A percentile compares a stretch with the other conserved stretches of the same genome.
phyloP scores from a whole-genome alignment of 2,329 filamentous ascomycete genomes.

The Cladophialophora yegresii region DNA sequence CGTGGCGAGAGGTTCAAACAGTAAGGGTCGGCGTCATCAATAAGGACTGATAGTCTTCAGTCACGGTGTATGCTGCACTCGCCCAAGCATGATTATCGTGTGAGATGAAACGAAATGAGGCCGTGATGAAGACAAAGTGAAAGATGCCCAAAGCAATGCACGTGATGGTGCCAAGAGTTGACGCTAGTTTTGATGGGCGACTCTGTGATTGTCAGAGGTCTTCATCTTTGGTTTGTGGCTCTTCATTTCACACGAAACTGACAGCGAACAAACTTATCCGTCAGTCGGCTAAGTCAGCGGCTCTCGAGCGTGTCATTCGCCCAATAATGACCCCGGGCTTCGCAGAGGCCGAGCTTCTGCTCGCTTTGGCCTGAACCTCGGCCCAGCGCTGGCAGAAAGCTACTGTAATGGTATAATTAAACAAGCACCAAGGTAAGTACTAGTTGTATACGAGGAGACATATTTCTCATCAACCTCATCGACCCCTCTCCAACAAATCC shows the following conservation, averaged over 20 bases:
- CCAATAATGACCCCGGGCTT: background rate
- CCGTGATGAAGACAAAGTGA: background rate
- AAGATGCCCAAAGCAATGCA: background rate
- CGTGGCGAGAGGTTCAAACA: background rate
- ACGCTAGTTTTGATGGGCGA: background rate
- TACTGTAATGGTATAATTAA: background rate
- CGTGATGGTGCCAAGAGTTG: background rate
- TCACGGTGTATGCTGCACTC: background rate
- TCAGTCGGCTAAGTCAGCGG: background rate
- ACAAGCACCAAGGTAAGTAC: conserved; percentile 2
- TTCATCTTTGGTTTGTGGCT: background rate
- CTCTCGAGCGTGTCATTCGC: background rate
- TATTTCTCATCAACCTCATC: background rate
- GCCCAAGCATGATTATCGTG: no score
- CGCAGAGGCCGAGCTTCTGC: background rate
- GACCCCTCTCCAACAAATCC: background rate
- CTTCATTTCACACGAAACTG: background rate
- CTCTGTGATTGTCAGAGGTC: background rate
- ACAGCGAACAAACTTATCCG: background rate
- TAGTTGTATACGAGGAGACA: background rate
- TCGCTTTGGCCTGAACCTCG: background rate
- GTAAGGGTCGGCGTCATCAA: background rate
- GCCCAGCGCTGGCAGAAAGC: background rate
- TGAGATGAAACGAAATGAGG: background rate
- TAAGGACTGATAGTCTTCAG: background rate